These are phyloP conservation scores for Lasiosphaeria hispida DNA, from an alignment of 495 filamentous ascomycete species.

Conservation along the genomic window DNA sequence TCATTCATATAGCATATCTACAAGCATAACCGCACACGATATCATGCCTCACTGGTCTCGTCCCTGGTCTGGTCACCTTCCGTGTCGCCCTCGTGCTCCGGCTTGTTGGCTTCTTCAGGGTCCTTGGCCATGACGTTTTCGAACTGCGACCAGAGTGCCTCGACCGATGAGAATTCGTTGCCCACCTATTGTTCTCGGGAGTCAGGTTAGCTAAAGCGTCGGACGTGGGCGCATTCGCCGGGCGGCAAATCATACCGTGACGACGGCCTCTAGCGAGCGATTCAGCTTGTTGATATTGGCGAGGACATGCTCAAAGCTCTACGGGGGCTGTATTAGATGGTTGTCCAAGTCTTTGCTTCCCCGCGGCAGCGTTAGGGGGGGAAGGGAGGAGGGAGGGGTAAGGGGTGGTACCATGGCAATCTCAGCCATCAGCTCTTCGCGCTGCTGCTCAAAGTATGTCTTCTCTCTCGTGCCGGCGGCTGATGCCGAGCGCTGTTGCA, in stretches of 20 bases:
- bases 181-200: constrained; percentile 61
- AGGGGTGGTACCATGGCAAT: constrained; percentile 63
- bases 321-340: background rate
- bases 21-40: background rate
- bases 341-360: constrained; percentile 3
- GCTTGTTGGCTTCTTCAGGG: constrained; percentile 41
- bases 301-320: constrained; percentile 92
- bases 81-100: constrained; percentile 24
- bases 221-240: background rate
- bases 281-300: constrained; percentile 96
- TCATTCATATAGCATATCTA: no score
- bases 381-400: background rate
- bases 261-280: constrained; percentile 87
- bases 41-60: constrained; percentile 1
- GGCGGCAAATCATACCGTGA: constrained; percentile 58
- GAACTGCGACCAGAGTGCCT: constrained; percentile 95
- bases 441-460: constrained; percentile 74
- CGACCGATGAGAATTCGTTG: constrained; percentile 94
- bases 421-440: constrained; percentile 70
- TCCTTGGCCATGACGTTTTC: constrained; percentile 92
- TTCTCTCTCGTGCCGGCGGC: constrained; percentile 36
- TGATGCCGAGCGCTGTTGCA: constrained; percentile 35
- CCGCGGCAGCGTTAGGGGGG: background rate
- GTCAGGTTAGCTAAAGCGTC: background rate
- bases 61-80: constrained; percentile 17